Evolutionary conservation across 1,139 yeast genomes (phyloP).

Genomic region (Sugiyamaella xylanicola): DNA sequence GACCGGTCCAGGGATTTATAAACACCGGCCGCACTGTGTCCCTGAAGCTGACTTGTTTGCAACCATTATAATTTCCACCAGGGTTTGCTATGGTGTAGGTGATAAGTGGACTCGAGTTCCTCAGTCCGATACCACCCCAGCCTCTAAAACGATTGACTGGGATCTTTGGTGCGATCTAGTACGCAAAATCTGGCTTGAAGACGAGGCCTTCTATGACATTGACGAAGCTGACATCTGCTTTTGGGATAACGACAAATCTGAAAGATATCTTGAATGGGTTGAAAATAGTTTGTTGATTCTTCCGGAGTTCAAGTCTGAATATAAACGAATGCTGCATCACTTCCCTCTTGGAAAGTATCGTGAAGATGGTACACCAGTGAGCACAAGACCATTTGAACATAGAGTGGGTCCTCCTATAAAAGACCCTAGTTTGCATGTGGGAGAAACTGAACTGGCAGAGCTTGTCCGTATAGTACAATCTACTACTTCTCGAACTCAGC

Average conservation of each 20-base stretch:
- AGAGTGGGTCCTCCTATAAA: background rate
- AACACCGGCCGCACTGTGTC: background rate
- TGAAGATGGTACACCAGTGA: slow-evolving; percentile 7
- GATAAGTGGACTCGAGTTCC: slow-evolving; percentile 33
- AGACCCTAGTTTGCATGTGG: slow-evolving; percentile 8
- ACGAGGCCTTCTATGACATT: slow-evolving; percentile 32
- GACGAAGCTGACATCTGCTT: slow-evolving; percentile 37
- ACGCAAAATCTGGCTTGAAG: slow-evolving; percentile 39
- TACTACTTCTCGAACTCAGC: slow-evolving; percentile 14
- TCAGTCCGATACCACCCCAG: slow-evolving; percentile 13
- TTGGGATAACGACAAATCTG: slow-evolving; percentile 38
- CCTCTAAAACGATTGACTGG: slow-evolving; percentile 35
- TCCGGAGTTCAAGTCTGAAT: slow-evolving; percentile 12
- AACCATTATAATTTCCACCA: slow-evolving; percentile 36
- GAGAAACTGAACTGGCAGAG: slow-evolving; percentile 23
- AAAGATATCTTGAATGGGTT: slow-evolving; percentile 40
- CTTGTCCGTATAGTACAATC: slow-evolving; percentile 27
- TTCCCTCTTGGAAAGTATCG: slow-evolving; percentile 30
- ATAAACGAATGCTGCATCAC: slow-evolving; percentile 27
- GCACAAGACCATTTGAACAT: background rate
- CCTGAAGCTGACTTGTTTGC: slow-evolving; percentile 28
- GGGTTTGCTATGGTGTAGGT: slow-evolving; percentile 40
- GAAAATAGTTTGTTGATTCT: slow-evolving; percentile 26
- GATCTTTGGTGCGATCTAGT: slow-evolving; percentile 41
- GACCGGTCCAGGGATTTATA: background rate